phyloP scores from a whole-genome alignment of 179 eudicot species.

The Sideroxylon spinosum region DNA sequence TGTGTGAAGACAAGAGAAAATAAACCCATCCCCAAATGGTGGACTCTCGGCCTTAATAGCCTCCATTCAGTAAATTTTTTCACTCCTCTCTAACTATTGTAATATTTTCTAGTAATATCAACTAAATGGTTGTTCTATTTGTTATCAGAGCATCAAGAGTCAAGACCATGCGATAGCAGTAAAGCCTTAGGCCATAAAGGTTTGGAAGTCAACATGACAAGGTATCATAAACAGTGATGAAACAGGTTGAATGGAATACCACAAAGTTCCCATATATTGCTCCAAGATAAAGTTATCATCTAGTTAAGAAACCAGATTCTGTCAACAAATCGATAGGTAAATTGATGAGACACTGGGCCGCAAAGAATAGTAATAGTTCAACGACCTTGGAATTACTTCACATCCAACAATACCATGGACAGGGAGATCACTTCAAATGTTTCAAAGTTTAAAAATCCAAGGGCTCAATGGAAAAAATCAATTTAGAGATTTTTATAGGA shows the following conservation, averaged over 20 bases:
- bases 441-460: too few species aligned
- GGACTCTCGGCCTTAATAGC: background rate
- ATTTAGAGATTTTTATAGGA: too few species aligned
- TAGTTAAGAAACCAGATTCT: background rate
- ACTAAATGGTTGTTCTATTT: background rate
- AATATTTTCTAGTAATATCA: background rate
- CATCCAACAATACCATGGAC: background rate
- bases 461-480: too few species aligned
- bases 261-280: background rate
- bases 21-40: background rate
- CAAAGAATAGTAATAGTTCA: background rate
- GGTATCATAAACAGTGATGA: background rate
- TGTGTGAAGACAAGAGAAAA: background rate
- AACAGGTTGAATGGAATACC: background rate
- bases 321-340: background rate
- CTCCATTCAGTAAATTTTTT: background rate
- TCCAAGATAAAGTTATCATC: background rate
- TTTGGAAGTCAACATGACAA: background rate
- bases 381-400: background rate
- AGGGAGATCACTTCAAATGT: too few species aligned
- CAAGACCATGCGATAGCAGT: background rate
- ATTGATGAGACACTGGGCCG: background rate
- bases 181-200: background rate
- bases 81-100: background rate
- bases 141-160: background rate